Evolutionary conservation across 352 stramenopile species (phyloP).

Genomic region (Phytopythium ostracodes): DNA sequence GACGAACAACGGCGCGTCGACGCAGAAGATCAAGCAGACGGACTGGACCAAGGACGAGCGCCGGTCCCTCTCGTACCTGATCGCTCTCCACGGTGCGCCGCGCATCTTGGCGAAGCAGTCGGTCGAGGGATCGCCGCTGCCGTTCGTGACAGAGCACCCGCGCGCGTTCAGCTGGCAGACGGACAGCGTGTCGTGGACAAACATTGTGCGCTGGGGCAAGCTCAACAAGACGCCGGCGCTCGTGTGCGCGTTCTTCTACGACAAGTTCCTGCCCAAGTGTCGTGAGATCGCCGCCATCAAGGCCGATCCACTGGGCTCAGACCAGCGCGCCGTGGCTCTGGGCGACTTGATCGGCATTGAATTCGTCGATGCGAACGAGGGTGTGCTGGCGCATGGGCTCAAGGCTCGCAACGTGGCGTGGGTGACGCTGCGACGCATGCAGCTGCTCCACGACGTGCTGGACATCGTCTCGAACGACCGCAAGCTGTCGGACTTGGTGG

Average conservation of each 20-base stretch:
- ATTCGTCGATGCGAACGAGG: slow-evolving; percentile 85
- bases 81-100: slow-evolving; percentile 69
- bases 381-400: slow-evolving; percentile 72
- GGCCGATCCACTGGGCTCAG: slow-evolving; percentile 66
- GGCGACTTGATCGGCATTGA: slow-evolving; percentile 81
- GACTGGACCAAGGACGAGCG: slow-evolving; percentile 89
- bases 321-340: slow-evolving; percentile 69
- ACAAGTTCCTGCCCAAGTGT: slow-evolving; percentile 73
- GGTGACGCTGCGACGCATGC: slow-evolving; percentile 71
- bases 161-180: slow-evolving; percentile 69
- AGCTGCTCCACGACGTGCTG: slow-evolving; percentile 69
- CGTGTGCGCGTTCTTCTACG: slow-evolving; percentile 59
- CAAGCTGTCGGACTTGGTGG: slow-evolving; percentile 30
- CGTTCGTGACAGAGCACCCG: slow-evolving; percentile 27
- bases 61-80: slow-evolving; percentile 72
- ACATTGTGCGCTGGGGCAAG: slow-evolving; percentile 77
- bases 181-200: slow-evolving; percentile 79
- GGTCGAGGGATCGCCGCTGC: slow-evolving; percentile 26
- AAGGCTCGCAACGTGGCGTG: slow-evolving; percentile 85
- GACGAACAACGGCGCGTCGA: slow-evolving; percentile 17
- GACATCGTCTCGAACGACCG: slow-evolving; percentile 43
- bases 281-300: slow-evolving; percentile 76
- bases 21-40: slow-evolving; percentile 65
- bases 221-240: slow-evolving; percentile 77
- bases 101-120: slow-evolving; percentile 69